Conservation (phyloP, 179 eudicot species). For the Camellia oleifera region DNA sequence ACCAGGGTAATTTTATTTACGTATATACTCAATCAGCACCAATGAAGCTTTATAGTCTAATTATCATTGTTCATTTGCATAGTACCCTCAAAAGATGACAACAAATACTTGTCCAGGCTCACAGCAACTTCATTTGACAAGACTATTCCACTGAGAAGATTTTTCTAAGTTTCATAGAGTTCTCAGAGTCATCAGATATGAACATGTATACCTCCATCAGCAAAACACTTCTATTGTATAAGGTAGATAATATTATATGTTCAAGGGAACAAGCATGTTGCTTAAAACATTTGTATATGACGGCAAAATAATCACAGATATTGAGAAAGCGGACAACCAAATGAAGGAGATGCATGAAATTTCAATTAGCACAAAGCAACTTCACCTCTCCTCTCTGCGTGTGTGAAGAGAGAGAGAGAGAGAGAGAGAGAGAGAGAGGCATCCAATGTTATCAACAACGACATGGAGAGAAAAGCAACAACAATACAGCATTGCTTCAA, state of each 20-base stretch:
- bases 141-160: neutral
- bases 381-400: neutral
- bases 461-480: constrained; percentile 47
- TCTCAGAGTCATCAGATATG: neutral
- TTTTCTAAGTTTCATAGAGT: too few relatives aligned
- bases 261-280: neutral
- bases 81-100: neutral
- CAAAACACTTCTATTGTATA: neutral
- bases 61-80: neutral
- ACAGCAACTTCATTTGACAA: too few relatives aligned
- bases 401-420: too few relatives aligned
- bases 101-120: too few relatives aligned
- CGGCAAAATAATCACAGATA: neutral
- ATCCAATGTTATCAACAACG: constrained; percentile 73
- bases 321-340: neutral
- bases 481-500: constrained; percentile 26
- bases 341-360: neutral
- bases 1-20: neutral
- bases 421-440: too few relatives aligned
- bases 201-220: neutral
- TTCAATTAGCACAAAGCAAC: neutral
- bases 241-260: neutral
- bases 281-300: neutral
- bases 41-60: too few relatives aligned
- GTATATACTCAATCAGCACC: neutral